phyloP scores from a whole-genome alignment of 2,329 filamentous ascomycete genomes.

The Zarea fungicola region DNA sequence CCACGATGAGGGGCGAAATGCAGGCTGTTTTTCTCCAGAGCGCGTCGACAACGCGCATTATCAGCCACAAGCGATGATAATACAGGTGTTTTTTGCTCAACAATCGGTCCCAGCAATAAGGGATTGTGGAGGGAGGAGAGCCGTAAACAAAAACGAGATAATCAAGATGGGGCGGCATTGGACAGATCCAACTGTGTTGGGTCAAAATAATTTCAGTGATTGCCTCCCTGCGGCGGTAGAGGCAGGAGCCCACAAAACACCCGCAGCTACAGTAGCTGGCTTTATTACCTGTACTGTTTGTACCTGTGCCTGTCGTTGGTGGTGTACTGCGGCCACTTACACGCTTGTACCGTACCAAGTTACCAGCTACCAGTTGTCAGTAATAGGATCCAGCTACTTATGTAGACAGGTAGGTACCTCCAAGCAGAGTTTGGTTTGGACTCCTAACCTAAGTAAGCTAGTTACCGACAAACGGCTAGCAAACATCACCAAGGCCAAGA shows the following conservation, averaged over 20 bases:
- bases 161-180: too few species aligned
- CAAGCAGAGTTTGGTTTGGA: too few species aligned
- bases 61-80: neutral
- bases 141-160: neutral
- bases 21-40: neutral
- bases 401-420: too few species aligned
- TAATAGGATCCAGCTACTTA: too few species aligned
- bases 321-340: too few species aligned
- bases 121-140: neutral
- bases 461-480: too few species aligned
- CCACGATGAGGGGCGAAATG: neutral
- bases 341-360: too few species aligned
- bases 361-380: too few species aligned
- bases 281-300: too few species aligned
- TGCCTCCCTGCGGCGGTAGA: neutral
- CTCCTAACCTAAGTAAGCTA: too few species aligned
- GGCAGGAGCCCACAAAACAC: neutral
- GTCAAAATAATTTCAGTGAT: neutral
- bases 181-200: neutral
- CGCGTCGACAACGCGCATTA: conserved; percentile 4
- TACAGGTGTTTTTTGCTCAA: neutral
- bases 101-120: neutral
- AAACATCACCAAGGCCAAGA: neutral
- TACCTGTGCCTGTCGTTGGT: too few species aligned
- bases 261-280: too few species aligned